Percentiles rank a stretch among this genome's conserved stretches.
Evolutionary conservation across 169 alveolate species (phyloP).

Genomic region (Plasmodium knowlesi): DNA sequence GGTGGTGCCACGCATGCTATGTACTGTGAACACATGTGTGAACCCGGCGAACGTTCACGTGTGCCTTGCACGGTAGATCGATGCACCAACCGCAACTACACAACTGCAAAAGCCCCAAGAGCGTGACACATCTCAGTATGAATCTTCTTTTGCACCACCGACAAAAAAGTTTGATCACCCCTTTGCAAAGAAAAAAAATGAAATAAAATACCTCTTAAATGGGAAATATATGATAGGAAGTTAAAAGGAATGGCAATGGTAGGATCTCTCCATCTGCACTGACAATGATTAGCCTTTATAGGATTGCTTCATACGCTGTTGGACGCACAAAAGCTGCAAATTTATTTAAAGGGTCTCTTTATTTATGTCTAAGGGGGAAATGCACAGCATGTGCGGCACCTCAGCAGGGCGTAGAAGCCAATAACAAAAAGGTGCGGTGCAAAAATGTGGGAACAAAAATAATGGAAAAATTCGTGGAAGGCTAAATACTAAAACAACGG

Average conservation of each 20-base stretch:
- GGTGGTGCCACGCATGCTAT: background rate
- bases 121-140: background rate
- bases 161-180: background rate
- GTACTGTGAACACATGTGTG: background rate
- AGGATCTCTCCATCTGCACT: background rate
- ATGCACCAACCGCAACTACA: background rate
- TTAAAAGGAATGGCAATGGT: background rate
- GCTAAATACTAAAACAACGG: constrained; percentile 59
- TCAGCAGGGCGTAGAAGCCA: background rate
- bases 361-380: constrained; percentile 4
- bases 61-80: background rate
- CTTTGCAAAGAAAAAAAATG: no score
- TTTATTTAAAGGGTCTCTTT: background rate
- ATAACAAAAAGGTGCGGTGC: background rate
- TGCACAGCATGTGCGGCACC: background rate
- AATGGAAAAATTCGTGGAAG: background rate
- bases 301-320: background rate
- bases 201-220: background rate
- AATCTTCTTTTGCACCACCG: background rate
- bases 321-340: background rate
- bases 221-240: background rate
- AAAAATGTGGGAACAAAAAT: constrained; percentile 4
- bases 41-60: background rate
- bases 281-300: constrained; percentile 6
- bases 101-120: background rate